phyloP scores from a whole-genome alignment of 345 rosid species.

The Pistacia integerrima region DNA sequence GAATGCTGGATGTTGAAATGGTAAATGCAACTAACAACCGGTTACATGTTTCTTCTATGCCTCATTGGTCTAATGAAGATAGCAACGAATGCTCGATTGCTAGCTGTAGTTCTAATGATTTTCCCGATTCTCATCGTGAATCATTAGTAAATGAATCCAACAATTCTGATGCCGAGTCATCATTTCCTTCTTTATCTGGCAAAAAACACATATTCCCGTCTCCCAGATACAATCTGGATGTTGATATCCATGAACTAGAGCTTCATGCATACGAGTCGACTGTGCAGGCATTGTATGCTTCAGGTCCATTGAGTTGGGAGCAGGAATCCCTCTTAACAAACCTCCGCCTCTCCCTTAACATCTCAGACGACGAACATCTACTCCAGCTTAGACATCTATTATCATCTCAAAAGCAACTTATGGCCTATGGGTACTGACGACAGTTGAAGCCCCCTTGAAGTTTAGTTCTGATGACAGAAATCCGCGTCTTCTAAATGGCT shows the following conservation, averaged over 20 bases:
- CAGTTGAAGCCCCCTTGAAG: not conserved
- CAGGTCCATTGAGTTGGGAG: conserved; percentile 54
- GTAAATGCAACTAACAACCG: conserved; percentile 6
- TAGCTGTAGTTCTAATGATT: conserved; percentile 36
- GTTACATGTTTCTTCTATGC: conserved; percentile 23
- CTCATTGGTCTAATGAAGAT: conserved; percentile 23
- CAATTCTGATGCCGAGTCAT: conserved; percentile 38
- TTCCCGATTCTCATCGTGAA: conserved; percentile 7
- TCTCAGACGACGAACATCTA: conserved; percentile 51
- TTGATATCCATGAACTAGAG: conserved; percentile 38
- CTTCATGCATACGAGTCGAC: conserved; percentile 38
- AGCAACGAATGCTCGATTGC: conserved; percentile 41
- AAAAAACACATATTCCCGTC: conserved; percentile 15
- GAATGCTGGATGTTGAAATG: conserved; percentile 10
- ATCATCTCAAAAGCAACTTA: conserved; percentile 19
- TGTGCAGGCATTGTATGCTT: conserved; percentile 42
- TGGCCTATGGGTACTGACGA: not conserved
- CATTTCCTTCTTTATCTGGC: conserved; percentile 24
- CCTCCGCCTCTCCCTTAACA: conserved; percentile 42
- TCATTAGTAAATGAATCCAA: conserved; percentile 14
- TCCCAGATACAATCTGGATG: conserved; percentile 21
- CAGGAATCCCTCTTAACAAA: conserved; percentile 44
- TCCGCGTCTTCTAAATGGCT: conserved; percentile 12
- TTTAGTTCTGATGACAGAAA: conserved; percentile 1
- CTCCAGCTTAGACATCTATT: conserved; percentile 37